phyloP scores from a whole-genome alignment of 768 basidiomycete species.

The Termitomyces sp. region DNA sequence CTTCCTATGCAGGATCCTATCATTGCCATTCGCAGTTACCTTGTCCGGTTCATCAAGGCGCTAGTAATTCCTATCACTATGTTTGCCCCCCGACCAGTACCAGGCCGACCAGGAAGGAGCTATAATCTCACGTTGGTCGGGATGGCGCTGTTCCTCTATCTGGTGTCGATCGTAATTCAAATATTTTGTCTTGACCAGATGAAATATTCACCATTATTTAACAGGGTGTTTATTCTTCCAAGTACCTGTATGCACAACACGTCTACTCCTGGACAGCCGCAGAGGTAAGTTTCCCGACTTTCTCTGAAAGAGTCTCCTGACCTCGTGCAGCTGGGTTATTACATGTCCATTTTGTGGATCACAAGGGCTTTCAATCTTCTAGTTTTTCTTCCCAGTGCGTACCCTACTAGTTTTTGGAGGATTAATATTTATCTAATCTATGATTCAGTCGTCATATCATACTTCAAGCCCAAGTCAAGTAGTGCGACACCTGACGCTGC shows the following conservation, averaged over 20 bases:
- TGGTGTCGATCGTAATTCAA: conserved; percentile 60
- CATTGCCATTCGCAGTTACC: conserved; percentile 20
- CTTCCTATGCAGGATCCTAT: conserved; percentile 29
- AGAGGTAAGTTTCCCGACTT: conserved; percentile 29
- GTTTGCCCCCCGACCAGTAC: conserved; percentile 56
- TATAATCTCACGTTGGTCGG: conserved; percentile 76
- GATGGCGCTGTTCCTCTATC: conserved; percentile 56
- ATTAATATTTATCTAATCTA: neutral
- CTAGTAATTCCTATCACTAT: conserved; percentile 66
- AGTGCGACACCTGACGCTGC: conserved; percentile 29
- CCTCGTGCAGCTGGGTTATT: conserved; percentile 57
- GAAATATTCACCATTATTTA: conserved; percentile 3
- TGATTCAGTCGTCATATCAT: conserved; percentile 51
- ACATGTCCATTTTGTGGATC: conserved; percentile 68
- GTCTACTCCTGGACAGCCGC: conserved; percentile 66
- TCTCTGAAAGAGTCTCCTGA: neutral
- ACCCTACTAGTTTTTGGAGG: neutral
- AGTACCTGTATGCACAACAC: conserved; percentile 77
- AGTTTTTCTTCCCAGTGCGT: conserved; percentile 64
- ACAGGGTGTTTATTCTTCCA: conserved; percentile 70
- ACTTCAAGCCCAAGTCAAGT: conserved; percentile 51
- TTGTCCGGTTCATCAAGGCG: conserved; percentile 31
- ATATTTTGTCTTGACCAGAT: neutral
- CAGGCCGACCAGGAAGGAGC: conserved; percentile 45
- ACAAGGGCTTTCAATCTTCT: conserved; percentile 64